phyloP scores from a whole-genome alignment of 306 rosid species.

The Arachis hypogaea region DNA sequence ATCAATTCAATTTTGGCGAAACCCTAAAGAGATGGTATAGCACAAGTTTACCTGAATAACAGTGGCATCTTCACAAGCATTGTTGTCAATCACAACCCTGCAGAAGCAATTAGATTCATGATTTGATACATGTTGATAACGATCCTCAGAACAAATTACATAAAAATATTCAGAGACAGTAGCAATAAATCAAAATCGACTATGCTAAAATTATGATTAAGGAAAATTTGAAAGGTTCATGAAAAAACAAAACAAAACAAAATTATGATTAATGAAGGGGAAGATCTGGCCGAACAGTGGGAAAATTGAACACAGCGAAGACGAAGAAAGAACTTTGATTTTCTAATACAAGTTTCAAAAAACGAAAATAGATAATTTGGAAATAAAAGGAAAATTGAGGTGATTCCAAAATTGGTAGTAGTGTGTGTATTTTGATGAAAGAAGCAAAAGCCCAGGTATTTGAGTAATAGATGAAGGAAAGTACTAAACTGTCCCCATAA shows the following conservation, averaged over 20 bases:
- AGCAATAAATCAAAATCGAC: neutral
- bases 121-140: constrained; percentile 32
- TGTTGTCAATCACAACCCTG: constrained; percentile 94
- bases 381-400: neutral
- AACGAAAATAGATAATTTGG: neutral
- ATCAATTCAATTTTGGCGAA: constrained; percentile 10
- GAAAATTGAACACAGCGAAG: neutral
- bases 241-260: neutral
- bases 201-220: neutral
- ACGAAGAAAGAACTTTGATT: neutral
- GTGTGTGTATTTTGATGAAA: neutral
- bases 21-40: constrained; percentile 16
- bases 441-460: neutral
- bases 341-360: neutral
- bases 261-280: neutral
- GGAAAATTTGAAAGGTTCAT: neutral
- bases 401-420: constrained; percentile 21
- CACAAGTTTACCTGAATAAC: constrained; percentile 67
- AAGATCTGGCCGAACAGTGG: neutral
- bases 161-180: neutral
- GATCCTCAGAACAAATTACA: constrained; percentile 13
- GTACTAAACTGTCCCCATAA: too few species aligned
- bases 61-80: constrained; percentile 75
- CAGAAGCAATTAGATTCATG: constrained; percentile 40
- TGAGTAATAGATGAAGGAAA: too few species aligned